A percentile compares a stretch with the other conserved stretches of the same genome.
Evolutionary conservation across 495 filamentous ascomycete genomes (phyloP).

Genomic region (Glarea lozoyensis): DNA sequence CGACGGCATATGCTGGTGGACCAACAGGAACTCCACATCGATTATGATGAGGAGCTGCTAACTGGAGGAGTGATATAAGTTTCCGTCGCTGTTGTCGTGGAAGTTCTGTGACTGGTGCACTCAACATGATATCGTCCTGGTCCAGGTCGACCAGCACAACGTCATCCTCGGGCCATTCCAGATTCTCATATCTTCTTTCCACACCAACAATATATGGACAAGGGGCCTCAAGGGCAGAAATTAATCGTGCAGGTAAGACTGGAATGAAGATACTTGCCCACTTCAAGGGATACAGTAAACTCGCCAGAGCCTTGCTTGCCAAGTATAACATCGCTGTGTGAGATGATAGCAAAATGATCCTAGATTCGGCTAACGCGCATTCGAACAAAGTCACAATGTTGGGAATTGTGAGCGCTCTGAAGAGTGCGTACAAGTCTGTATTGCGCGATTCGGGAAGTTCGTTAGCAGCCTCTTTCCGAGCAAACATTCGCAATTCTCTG

Average conservation of each 20-base stretch:
- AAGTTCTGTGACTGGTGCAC: conserved; percentile 58
- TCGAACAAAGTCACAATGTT: conserved; percentile 92
- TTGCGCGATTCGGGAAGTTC: conserved; percentile 88
- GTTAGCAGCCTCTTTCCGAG: conserved; percentile 86
- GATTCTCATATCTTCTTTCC: conserved; percentile 84
- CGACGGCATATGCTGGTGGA: conserved; percentile 87
- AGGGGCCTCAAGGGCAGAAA: conserved; percentile 87
- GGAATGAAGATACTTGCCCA: conserved; percentile 94
- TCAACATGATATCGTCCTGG: conserved; percentile 78
- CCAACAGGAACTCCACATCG: conserved; percentile 79
- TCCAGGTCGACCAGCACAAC: conserved; percentile 94
- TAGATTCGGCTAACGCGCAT: conserved; percentile 85
- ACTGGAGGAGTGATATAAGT: conserved; percentile 75
- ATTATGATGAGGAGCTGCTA: conserved; percentile 83
- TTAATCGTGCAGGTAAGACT: conserved; percentile 74
- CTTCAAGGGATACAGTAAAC: conserved; percentile 79
- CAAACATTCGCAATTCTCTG: conserved; percentile 83
- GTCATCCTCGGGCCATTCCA: conserved; percentile 91
- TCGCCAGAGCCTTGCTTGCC: conserved; percentile 72
- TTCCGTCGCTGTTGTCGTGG: conserved; percentile 88
- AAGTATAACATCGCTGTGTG: conserved; percentile 95
- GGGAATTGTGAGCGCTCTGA: conserved; percentile 76
- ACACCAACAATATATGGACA: conserved; percentile 97
- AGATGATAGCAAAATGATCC: conserved; percentile 92
- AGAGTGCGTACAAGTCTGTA: conserved; percentile 88